Conservation (phyloP, 805 yeast species). For the Sugiyamaella americana region DNA sequence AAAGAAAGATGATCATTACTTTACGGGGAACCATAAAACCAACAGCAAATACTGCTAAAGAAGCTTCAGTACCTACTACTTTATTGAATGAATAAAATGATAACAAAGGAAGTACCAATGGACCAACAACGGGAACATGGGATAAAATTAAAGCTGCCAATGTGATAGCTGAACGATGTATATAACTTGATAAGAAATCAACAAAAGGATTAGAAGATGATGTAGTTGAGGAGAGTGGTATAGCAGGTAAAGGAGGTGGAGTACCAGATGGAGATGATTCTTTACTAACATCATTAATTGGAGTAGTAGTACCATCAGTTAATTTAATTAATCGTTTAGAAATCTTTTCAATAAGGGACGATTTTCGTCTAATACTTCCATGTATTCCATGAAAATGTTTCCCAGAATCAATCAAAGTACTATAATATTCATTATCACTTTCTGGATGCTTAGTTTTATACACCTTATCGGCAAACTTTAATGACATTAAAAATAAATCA, state of each 20-base stretch:
- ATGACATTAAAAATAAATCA: conserved; percentile 35
- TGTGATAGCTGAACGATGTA: conserved; percentile 26
- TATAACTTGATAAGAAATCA: conserved; percentile 13
- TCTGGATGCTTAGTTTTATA: conserved; percentile 39
- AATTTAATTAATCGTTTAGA: not conserved
- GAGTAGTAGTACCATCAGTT: not conserved
- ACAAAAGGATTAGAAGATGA: not conserved
- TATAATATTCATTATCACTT: conserved; percentile 22
- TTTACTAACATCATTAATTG: not conserved
- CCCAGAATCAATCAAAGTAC: conserved; percentile 13
- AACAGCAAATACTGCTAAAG: conserved; percentile 34
- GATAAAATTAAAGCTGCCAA: conserved; percentile 33
- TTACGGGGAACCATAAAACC: conserved; percentile 35
- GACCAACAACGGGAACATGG: conserved; percentile 39
- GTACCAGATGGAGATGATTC: not conserved
- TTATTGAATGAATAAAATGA: conserved; percentile 41
- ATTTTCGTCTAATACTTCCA: not conserved
- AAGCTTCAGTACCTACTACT: conserved; percentile 43
- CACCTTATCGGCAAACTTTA: conserved; percentile 36
- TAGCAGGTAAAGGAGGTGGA: not conserved
- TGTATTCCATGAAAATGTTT: not conserved
- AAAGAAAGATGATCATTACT: conserved; percentile 35
- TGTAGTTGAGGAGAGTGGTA: not conserved
- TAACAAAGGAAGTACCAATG: conserved; percentile 37
- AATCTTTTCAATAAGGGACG: not conserved